Evolutionary conservation across 2,329 filamentous ascomycete genomes (phyloP), one percentile per base, ranked within the genome.

Genomic region (Xylaria sp.): DNA sequence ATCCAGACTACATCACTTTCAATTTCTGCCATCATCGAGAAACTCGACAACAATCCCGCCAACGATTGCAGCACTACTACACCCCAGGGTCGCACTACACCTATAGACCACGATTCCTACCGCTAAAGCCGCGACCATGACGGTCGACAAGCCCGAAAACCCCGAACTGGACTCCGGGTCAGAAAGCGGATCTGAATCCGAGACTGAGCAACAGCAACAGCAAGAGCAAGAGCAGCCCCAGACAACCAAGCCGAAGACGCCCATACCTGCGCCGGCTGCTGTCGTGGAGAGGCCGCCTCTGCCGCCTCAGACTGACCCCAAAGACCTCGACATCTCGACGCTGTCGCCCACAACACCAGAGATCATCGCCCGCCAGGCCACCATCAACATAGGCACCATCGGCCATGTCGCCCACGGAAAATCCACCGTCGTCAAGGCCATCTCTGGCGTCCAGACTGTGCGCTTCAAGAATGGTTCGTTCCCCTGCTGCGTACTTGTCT

Each of bases 401-500:
- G 95, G 95, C 65, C 96, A 98, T 82, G 95, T 98, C 86, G 96
- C 96, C 79, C 95, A 98, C 92, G 95, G 95, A 80, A 98, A 98
- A 83, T 97, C 93, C 70, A 99, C 96, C 24, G 96, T 99, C 59
- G 96, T 99, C 77, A 99, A 99, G 88, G 96, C 96, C 77, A 98
- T 99, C 77, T 98, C 96, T 1, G 96, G 96, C 71, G 96, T 99
- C 72, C 96, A 99, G 88, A 99, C 96, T 19, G 96, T 99, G 79
- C 90, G 96, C 75, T 99, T 99, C 88, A 99, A 99, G 92, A 99
- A 98, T 85, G 67, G 69, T 71, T 32, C 61, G 69, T 66, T 14
- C 21, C 12, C 21, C 42, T 32, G 34, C 17, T 27, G 2, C 60
- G 9, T 21, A 45, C 53, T 19, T 45, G 11, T 24, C 32, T 9